These are phyloP conservation scores for Crataegus laevigata DNA, from an alignment of 306 rosid genomes.

Conservation along the genomic window DNA sequence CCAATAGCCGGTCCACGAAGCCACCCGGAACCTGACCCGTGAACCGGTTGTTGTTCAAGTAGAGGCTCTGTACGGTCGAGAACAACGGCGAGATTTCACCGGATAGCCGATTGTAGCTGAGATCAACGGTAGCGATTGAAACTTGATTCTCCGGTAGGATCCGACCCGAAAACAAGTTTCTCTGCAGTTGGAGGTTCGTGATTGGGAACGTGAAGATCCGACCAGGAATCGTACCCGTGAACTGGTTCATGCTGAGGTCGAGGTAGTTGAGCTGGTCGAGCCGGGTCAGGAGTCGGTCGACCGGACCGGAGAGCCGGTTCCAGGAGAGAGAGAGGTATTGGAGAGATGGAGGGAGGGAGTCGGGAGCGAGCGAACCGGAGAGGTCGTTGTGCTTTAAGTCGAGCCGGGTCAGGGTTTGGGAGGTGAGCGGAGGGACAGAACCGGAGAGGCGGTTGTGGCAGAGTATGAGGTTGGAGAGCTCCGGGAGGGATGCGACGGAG, in stretches of 20 bases:
- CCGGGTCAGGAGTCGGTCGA: conserved; percentile 51
- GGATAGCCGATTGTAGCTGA: conserved; percentile 63
- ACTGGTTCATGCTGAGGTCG: conserved; percentile 74
- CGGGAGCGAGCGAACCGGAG: conserved; percentile 56
- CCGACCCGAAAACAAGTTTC: conserved; percentile 63
- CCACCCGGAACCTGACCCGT: conserved; percentile 71
- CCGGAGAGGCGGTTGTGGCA: conserved; percentile 84
- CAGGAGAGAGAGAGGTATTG: conserved; percentile 76
- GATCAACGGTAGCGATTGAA: conserved; percentile 68
- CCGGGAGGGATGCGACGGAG: conserved; percentile 56
- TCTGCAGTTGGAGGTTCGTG: conserved; percentile 55
- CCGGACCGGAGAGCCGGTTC: conserved; percentile 66
- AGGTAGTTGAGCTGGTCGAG: conserved; percentile 61
- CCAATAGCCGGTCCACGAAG: conserved; percentile 64
- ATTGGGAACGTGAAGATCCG: conserved; percentile 71
- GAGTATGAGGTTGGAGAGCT: conserved; percentile 64
- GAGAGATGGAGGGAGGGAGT: conserved; percentile 64
- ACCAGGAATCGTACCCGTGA: conserved; percentile 66
- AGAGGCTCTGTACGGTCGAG: conserved; percentile 74
- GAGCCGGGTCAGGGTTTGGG: conserved; percentile 57
- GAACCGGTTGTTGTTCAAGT: conserved; percentile 82
- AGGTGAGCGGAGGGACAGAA: conserved; percentile 56
- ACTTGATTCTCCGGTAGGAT: conserved; percentile 59
- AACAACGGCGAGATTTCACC: conserved; percentile 69
- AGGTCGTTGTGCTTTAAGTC: conserved; percentile 80